Base-by-base conservation (phyloP, 2,329 filamentous ascomycete genomes). In the Paecilomyces fulvus region DNA sequence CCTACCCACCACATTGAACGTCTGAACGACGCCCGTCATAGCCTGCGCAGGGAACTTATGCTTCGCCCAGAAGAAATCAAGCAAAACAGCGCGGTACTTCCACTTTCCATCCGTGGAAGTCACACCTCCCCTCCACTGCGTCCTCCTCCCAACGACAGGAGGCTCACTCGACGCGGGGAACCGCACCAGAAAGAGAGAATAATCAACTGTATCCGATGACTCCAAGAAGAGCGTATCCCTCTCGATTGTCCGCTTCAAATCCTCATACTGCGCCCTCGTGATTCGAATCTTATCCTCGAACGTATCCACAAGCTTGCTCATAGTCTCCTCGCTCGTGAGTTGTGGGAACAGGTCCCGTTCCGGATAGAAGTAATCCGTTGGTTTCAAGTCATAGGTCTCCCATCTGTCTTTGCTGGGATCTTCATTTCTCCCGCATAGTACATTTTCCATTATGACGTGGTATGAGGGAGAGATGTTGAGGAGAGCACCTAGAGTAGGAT, bases 61-160 rank as follows among this genome's bases (percentile, higher is more conserved):
- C 70, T 87, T 88, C 0, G 86, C 83, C 87, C 87, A 90, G 75
- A 90, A 89, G 72, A 91, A 90, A 69, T 90, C 88, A 31, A 90
- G 75, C 12, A 90, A 71, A 0, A 85, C 80, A 3, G 81, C 84
- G 2, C 87, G 80, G 64, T 89, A 90, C 11, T 85, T 74, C 77
- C 85, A 87, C 62, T 83, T 82, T 0, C 82, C 82, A 63, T 89
- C 83, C 0, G 78, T 74, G 9, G 85, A 87, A 0, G 71, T 62
- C 0, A 89, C 64, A 0, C 87, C 87, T 0, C 75, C 79, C 10
- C 86, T 77, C 87, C 87, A 90, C 5, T 72, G 72, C 48, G 61
- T 65, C 53, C 58, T 58, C 37, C 60, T 59, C n/a, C 67, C 66
- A 55, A 75, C 58, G 23, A 73, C 67, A 10, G 68, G 61, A 23